Conservation (phyloP, 2,329 filamentous ascomycete genomes). For the Cercospora zeina region DNA sequence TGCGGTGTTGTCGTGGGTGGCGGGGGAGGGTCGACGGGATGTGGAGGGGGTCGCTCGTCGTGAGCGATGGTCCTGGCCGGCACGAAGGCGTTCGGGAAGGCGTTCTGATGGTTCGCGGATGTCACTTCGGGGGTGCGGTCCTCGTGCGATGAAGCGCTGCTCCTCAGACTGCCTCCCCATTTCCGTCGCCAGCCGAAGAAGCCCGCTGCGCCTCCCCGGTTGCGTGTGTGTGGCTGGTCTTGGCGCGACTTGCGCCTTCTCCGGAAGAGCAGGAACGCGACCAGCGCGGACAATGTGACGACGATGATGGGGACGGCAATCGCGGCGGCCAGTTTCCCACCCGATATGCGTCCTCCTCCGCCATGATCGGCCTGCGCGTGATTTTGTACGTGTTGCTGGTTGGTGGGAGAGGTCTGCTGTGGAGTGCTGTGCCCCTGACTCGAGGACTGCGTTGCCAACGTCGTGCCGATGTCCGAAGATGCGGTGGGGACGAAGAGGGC, state of each 20-base stretch:
- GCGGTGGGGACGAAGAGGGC: not conserved
- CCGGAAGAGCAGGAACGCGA: slow-evolving; percentile 29
- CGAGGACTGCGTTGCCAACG: slow-evolving; percentile 16
- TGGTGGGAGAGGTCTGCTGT: slow-evolving; percentile 5
- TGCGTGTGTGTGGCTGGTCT: slow-evolving; percentile 9
- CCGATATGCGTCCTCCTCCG: slow-evolving; percentile 24
- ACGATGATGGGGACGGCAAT: slow-evolving; percentile 30
- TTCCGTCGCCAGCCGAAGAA: slow-evolving; percentile 24
- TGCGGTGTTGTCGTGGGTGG: not conserved
- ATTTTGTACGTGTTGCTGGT: not conserved
- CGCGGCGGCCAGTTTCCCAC: slow-evolving; percentile 30
- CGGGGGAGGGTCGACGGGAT: not conserved
- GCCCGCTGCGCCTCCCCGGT: not conserved
- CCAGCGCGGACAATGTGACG: slow-evolving; percentile 20
- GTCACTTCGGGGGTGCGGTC: slow-evolving; percentile 13
- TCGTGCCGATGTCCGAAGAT: slow-evolving; percentile 4
- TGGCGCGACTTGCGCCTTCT: slow-evolving; percentile 18
- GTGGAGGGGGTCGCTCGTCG: slow-evolving; percentile 7
- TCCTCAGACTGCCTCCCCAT: slow-evolving; percentile 23
- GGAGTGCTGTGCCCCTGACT: not conserved
- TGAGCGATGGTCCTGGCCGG: slow-evolving; percentile 19
- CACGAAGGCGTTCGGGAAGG: slow-evolving; percentile 25
- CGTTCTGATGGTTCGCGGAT: slow-evolving; percentile 14
- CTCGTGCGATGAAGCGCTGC: slow-evolving; percentile 22
- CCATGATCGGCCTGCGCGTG: slow-evolving; percentile 12